Conservation (phyloP, 164 flowering plant species). For the Dillenia suffruticosa region DNA sequence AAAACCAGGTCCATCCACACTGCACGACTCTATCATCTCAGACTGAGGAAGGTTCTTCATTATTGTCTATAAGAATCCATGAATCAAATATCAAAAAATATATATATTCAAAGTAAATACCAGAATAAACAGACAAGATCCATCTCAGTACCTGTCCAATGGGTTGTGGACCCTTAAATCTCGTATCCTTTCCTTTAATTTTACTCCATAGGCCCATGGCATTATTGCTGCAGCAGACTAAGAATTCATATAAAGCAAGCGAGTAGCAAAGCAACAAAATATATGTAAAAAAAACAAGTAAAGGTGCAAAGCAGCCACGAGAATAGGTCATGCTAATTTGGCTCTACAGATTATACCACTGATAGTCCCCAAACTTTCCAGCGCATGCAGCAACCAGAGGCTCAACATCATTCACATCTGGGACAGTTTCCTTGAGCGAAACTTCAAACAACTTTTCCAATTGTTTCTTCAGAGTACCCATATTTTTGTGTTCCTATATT, state of each 20-base stretch:
- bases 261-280: background rate
- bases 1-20: slow-evolving; percentile 94
- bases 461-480: slow-evolving; percentile 58
- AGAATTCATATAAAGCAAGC: background rate
- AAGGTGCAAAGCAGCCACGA: too few species aligned
- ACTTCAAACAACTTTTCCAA: slow-evolving; percentile 54
- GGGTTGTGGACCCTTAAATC: slow-evolving; percentile 56
- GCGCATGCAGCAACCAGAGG: slow-evolving; percentile 62
- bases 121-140: background rate
- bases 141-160: slow-evolving; percentile 69
- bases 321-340: too few species aligned
- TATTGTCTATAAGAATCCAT: slow-evolving; percentile 49
- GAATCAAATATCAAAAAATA: background rate
- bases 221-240: slow-evolving; percentile 59
- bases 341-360: slow-evolving; percentile 44
- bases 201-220: slow-evolving; percentile 81
- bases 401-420: slow-evolving; percentile 48
- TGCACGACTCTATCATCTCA: slow-evolving; percentile 71
- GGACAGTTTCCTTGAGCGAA: slow-evolving; percentile 57
- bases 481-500: slow-evolving; percentile 40
- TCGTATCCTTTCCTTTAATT: slow-evolving; percentile 57
- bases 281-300: background rate
- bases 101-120: slow-evolving; percentile 1
- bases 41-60: slow-evolving; percentile 67
- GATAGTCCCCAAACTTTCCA: slow-evolving; percentile 81